phyloP scores from a whole-genome alignment of 768 basidiomycete species.

The Dioszegia crocea region DNA sequence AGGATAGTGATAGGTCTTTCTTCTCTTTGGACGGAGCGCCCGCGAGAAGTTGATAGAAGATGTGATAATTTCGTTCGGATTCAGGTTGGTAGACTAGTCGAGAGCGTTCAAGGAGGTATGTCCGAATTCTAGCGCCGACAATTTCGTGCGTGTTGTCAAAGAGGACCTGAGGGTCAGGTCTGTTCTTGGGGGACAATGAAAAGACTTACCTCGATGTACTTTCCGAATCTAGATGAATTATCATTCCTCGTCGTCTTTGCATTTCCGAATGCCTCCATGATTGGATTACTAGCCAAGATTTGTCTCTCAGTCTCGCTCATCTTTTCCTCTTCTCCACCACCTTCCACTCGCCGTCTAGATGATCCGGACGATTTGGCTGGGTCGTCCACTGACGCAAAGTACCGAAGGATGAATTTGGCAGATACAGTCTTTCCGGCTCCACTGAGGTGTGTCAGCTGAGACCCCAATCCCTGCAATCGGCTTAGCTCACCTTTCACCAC shows the following conservation, averaged over 20 bases:
- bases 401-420: conserved; percentile 98
- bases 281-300: conserved; percentile 98
- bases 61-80: conserved; percentile 97
- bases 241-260: conserved; percentile 99
- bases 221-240: conserved; percentile 97
- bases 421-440: conserved; percentile 99
- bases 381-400: conserved; percentile 93
- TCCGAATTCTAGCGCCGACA: conserved; percentile 96
- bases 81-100: conserved; percentile 95
- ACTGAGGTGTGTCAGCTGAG: conserved; percentile 54
- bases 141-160: conserved; percentile 95
- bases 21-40: conserved; percentile 93
- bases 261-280: conserved; percentile 97
- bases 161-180: conserved; percentile 64
- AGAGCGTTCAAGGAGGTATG: conserved; percentile 94
- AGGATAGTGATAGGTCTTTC: conserved; percentile 86
- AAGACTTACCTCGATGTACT: conserved; percentile 87
- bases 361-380: conserved; percentile 67
- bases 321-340: conserved; percentile 44
- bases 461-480: too few species aligned
- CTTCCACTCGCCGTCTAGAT: conserved; percentile 60
- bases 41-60: conserved; percentile 98
- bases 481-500: conserved; percentile 78
- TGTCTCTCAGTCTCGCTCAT: conserved; percentile 91
- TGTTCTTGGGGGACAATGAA: background rate